These are phyloP conservation scores for Didymella pomorum DNA, from an alignment of 2,329 filamentous ascomycete genomes.

Conservation along the genomic window DNA sequence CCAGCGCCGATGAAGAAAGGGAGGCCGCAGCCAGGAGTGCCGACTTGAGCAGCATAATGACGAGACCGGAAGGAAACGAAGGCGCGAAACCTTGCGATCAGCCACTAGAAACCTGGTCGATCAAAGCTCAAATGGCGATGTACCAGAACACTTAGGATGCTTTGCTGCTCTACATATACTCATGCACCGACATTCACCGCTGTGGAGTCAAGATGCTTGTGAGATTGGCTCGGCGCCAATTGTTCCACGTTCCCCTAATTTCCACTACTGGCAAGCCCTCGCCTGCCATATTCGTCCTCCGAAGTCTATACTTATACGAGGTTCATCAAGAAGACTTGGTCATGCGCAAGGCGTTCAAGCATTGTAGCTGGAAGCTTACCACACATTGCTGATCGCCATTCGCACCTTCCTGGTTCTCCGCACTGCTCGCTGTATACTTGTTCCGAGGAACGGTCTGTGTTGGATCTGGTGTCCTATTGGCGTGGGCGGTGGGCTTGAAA, in stretches of 20 bases:
- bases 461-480: not conserved
- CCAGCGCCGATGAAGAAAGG: constrained; percentile 39
- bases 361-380: constrained; percentile 9
- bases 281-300: constrained; percentile 6
- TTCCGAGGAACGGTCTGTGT: constrained; percentile 8
- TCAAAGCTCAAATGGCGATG: not conserved
- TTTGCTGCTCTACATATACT: constrained; percentile 19
- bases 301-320: constrained; percentile 8
- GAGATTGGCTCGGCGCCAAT: constrained; percentile 27
- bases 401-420: constrained; percentile 7
- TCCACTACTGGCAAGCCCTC: constrained; percentile 20
- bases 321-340: constrained; percentile 1
- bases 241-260: constrained; percentile 33
- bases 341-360: constrained; percentile 5
- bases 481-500: constrained; percentile 5
- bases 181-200: constrained; percentile 3
- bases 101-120: constrained; percentile 3
- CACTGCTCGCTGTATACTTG: constrained; percentile 13
- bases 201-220: not conserved
- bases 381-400: constrained; percentile 4
- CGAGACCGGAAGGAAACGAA: constrained; percentile 3
- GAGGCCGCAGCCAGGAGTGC: constrained; percentile 37
- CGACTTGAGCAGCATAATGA: constrained; percentile 38
- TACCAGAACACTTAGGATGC: not conserved
- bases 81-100: constrained; percentile 3